Percentiles rank a stretch among this genome's conserved stretches.
These are phyloP conservation scores for Microthlaspi erraticum DNA, from an alignment of 345 rosid genomes.

Conservation along the genomic window DNA sequence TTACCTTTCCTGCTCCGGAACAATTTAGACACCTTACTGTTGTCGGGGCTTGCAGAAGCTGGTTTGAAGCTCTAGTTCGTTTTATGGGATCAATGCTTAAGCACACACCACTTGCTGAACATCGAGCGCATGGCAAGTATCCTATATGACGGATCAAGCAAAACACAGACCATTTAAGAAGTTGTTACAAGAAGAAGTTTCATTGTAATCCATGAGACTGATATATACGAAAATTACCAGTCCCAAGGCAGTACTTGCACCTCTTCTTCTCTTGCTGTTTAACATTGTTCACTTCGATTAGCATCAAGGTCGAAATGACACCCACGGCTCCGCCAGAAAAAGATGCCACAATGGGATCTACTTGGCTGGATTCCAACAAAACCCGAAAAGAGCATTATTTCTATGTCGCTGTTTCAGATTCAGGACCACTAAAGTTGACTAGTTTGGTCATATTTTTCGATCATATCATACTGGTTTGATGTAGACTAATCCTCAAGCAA, in stretches of 20 bases:
- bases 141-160: conserved; percentile 50
- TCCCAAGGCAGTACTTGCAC: conserved; percentile 94
- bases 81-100: conserved; percentile 65
- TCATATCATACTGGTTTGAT: conserved; percentile 8
- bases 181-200: background rate
- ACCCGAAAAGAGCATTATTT: background rate
- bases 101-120: conserved; percentile 82
- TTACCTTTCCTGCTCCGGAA: conserved; percentile 96
- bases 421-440: conserved; percentile 23
- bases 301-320: conserved; percentile 94
- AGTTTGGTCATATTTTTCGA: background rate
- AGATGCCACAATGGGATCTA: conserved; percentile 96
- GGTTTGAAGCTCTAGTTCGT: conserved; percentile 52
- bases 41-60: conserved; percentile 59
- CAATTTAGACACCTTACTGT: conserved; percentile 76
- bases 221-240: conserved; percentile 53
- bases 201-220: conserved; percentile 15
- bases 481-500: conserved; percentile 6
- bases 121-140: conserved; percentile 92
- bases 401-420: conserved; percentile 7
- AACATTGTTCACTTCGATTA: conserved; percentile 88
- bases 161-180: conserved; percentile 15
- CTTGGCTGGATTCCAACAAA: conserved; percentile 67
- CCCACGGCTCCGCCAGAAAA: conserved; percentile 98
- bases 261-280: conserved; percentile 93